Evolutionary conservation across 2,329 filamentous ascomycete species (phyloP), one percentile per base, ranked within the genome.

Genomic region (Thelonectria discophora): DNA sequence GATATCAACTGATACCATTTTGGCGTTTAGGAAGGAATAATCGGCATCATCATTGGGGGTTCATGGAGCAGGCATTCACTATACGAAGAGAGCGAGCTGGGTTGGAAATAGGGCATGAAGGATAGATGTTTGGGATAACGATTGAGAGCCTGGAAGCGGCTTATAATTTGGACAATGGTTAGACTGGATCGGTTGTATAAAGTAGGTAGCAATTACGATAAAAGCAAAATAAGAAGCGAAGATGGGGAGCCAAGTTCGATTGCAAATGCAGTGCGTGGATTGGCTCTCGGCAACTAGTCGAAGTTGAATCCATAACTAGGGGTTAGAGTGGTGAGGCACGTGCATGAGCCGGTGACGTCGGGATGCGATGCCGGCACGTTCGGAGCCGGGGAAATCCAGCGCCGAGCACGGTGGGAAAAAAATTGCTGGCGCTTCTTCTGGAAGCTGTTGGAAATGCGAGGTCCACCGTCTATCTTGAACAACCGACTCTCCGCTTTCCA

Each of bases 391-490:
- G 68, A 76, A 76, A 74, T 72, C 70, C 65, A 64, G 60, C 58
- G 69, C 75, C 74, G 73, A 67, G 67, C 59, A 30, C 27, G 27
- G 64, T 63, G 50, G 57, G 61, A 66, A 72, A 78, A 77, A 78
- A 77, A 76, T 77, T 77, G 73, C 71, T 69, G 68, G 67, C 69
- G n/a, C 58, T 59, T 68, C 69, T 76, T 78, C 74, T 78, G 75
- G 76, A 78, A 78, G 77, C 74, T 77, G 68, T 78, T 78, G 62
- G 77, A 77, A 77, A 72, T 62, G 65, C 42, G 66, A 76, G 73
- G 69, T 74, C 75, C 75, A 74, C 71, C 62, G 49, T 64, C 63
- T 65, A 62, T 63, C 67, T 69, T 66, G 73, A 69, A 57, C 55
- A 70, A 60, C 65, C 62, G 64, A 21, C 32, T 55, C 40, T 40